A percentile compares a stretch with the other conserved stretches of the same genome.
These are phyloP conservation scores for Coemansia sp. DNA, from an alignment of 192 early-diverging fungal genomes.

Conservation along the genomic window DNA sequence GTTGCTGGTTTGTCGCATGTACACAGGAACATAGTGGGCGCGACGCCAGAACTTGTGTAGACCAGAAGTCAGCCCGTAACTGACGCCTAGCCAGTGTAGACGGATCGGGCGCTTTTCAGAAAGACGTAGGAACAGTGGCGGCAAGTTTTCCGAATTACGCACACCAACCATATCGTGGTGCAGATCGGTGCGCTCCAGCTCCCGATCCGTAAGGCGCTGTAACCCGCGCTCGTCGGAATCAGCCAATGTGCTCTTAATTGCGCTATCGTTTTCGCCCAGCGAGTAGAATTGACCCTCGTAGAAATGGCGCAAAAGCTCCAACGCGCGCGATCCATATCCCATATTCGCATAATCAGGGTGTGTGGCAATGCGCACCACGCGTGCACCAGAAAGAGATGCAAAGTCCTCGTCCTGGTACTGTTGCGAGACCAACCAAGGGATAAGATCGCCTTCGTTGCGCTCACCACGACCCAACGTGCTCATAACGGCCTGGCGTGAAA, in stretches of 20 bases:
- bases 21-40: constrained; percentile 85
- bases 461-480: constrained; percentile 81
- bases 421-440: constrained; percentile 96
- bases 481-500: constrained; percentile 83
- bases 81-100: constrained; percentile 95
- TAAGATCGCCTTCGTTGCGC: constrained; percentile 89
- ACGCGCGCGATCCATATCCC: constrained; percentile 93
- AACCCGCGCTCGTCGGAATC: constrained; percentile 56
- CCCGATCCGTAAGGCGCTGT: constrained; percentile 58
- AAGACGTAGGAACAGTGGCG: constrained; percentile 84
- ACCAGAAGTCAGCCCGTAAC: constrained; percentile 82
- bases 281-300: constrained; percentile 79
- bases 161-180: constrained; percentile 76
- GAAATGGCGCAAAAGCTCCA: constrained; percentile 83
- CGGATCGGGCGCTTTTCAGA: constrained; percentile 75
- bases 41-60: constrained; percentile 98
- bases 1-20: constrained; percentile 94
- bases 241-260: constrained; percentile 47
- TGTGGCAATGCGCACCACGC: constrained; percentile 96
- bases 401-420: constrained; percentile 97
- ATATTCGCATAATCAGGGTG: constrained; percentile 95
- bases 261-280: constrained; percentile 58
- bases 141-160: constrained; percentile 88
- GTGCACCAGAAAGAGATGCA: constrained; percentile 88
- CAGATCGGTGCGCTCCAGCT: constrained; percentile 58